A percentile compares a stretch with the other conserved stretches of the same genome.
phyloP scores from a whole-genome alignment of 192 early-diverging fungal genomes.

The Coemansia sp. region DNA sequence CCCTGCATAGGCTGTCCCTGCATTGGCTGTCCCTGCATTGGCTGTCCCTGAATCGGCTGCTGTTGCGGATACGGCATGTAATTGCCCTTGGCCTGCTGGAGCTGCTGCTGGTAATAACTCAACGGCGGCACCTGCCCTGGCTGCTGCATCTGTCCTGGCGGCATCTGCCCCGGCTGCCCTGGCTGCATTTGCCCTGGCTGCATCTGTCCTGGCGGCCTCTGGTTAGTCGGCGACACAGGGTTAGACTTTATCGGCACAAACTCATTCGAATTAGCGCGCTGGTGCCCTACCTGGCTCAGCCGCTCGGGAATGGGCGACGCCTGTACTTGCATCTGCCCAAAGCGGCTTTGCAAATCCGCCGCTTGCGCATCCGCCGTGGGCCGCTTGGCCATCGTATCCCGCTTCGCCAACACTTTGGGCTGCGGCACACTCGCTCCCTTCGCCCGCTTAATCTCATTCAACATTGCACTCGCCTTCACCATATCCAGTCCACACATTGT shows the following conservation, averaged over 20 bases:
- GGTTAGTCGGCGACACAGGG: constrained; percentile 30
- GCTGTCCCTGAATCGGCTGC: constrained; percentile 11
- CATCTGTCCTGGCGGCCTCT: constrained; percentile 7
- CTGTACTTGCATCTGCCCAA: constrained; percentile 40
- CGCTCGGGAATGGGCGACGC: constrained; percentile 33
- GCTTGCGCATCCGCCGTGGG: constrained; percentile 34
- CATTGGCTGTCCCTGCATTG: neutral
- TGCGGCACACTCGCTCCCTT: constrained; percentile 39
- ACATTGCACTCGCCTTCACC: constrained; percentile 83
- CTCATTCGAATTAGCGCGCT: constrained; percentile 47
- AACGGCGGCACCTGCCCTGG: constrained; percentile 40
- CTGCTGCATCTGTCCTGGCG: constrained; percentile 37
- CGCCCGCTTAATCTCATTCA: constrained; percentile 73
- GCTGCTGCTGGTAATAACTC: constrained; percentile 55
- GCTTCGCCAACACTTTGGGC: constrained; percentile 49
- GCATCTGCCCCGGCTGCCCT: constrained; percentile 10
- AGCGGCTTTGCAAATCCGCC: constrained; percentile 25
- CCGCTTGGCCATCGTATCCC: constrained; percentile 50
- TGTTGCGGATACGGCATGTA: constrained; percentile 31
- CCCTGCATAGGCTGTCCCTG: constrained; percentile 35
- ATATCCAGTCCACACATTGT: constrained; percentile 90
- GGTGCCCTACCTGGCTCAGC: constrained; percentile 31
- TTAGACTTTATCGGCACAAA: constrained; percentile 50
- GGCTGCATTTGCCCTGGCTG: constrained; percentile 9
- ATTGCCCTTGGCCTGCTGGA: constrained; percentile 42